These are phyloP conservation scores for Ophiocordyceps camponoti-saundersi DNA, from an alignment of 2,329 filamentous ascomycete species.

Conservation along the genomic window DNA sequence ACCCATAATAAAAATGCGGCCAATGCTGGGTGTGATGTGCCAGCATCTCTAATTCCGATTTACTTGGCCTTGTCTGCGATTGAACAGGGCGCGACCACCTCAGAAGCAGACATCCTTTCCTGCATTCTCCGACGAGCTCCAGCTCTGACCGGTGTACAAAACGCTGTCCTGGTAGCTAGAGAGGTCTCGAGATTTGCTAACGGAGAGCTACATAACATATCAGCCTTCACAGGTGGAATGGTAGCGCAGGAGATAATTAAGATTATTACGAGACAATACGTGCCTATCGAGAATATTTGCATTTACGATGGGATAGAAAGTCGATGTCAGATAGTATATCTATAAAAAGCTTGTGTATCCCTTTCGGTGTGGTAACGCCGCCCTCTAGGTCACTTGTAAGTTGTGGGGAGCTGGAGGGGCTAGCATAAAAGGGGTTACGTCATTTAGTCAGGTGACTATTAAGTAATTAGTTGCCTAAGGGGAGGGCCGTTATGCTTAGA, in stretches of 20 bases:
- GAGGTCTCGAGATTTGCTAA: constrained; percentile 64
- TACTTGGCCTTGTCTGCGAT: constrained; percentile 48
- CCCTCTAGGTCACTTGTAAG: too few species aligned
- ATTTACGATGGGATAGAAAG: constrained; percentile 53
- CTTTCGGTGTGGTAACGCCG: too few species aligned
- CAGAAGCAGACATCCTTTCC: constrained; percentile 35
- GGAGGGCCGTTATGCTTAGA: too few species aligned
- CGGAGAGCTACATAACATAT: constrained; percentile 83
- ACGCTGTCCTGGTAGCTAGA: constrained; percentile 35
- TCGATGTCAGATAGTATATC: constrained; percentile 32
- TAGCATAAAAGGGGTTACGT: too few species aligned
- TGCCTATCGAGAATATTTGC: constrained; percentile 54
- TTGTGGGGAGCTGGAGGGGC: too few species aligned
- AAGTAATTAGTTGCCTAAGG: too few species aligned
- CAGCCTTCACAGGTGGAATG: constrained; percentile 74
- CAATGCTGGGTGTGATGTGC: constrained; percentile 26
- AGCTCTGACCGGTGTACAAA: constrained; percentile 29
- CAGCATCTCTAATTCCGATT: constrained; percentile 46
- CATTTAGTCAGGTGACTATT: too few species aligned
- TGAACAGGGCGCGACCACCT: constrained; percentile 24
- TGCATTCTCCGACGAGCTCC: constrained; percentile 25
- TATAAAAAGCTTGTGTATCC: too few species aligned
- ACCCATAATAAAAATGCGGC: constrained; percentile 35
- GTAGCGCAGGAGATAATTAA: constrained; percentile 97
- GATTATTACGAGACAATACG: constrained; percentile 57